Conservation (phyloP, 768 basidiomycete species). For the Albatrellus ellisii region DNA sequence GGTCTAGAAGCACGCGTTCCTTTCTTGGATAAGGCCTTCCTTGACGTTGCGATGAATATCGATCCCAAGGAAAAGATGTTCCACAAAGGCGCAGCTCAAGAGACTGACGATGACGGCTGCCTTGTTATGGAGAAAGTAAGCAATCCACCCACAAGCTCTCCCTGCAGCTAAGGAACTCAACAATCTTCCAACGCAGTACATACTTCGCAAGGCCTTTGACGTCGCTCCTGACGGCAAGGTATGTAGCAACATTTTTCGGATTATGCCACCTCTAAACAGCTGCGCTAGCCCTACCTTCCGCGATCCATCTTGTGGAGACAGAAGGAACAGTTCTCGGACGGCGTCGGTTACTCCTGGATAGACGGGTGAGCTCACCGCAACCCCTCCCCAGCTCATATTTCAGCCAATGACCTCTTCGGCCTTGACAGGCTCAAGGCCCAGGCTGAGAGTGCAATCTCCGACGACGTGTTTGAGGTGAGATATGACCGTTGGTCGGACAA, state of each 20-base stretch:
- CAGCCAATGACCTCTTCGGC: conserved; percentile 1
- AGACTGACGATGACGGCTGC: conserved; percentile 71
- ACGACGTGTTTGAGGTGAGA: conserved; percentile 66
- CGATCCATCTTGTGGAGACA: conserved; percentile 94
- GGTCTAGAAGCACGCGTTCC: conserved; percentile 97
- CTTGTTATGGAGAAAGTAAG: conserved; percentile 92
- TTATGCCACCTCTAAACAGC: neutral
- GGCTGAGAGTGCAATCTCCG: conserved; percentile 60
- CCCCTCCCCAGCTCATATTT: neutral
- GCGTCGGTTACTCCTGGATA: conserved; percentile 98
- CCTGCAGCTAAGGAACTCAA: too few species aligned
- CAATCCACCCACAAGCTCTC: too few species aligned
- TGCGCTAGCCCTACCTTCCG: conserved; percentile 78
- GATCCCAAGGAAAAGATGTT: conserved; percentile 85
- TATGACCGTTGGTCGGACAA: conserved; percentile 64
- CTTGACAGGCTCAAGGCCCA: conserved; percentile 84
- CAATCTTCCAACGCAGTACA: conserved; percentile 44
- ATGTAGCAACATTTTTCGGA: neutral
- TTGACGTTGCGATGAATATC: conserved; percentile 87
- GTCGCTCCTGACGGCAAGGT: conserved; percentile 59
- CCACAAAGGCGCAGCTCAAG: conserved; percentile 61
- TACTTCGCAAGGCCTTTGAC: conserved; percentile 94
- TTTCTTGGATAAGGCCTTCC: conserved; percentile 94
- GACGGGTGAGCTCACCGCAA: conserved; percentile 50
- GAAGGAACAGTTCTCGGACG: conserved; percentile 99